phyloP scores from a whole-genome alignment of 2,329 filamentous ascomycete genomes.

The Dactylellina cionopaga region DNA sequence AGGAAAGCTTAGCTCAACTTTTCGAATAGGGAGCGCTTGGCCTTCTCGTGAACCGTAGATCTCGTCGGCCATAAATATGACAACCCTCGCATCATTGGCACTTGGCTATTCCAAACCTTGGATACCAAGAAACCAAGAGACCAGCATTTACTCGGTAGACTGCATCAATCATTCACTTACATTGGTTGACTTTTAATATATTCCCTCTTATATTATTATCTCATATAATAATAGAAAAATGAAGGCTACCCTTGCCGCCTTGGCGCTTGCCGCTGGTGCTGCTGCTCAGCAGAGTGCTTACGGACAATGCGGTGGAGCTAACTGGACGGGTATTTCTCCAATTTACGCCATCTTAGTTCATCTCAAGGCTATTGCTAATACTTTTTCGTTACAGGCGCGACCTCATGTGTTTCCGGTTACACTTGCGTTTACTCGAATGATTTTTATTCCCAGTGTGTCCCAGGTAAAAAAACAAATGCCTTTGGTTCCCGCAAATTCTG shows the following conservation, averaged over 20 bases:
- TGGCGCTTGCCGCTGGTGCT: slow-evolving; percentile 25
- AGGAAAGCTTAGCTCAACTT: slow-evolving; percentile 9
- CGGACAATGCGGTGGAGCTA: slow-evolving; percentile 58
- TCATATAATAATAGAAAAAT: slow-evolving; percentile 8
- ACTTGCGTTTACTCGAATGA: slow-evolving; percentile 54
- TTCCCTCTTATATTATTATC: neutral
- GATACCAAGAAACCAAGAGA: slow-evolving; percentile 25
- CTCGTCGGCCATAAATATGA: neutral
- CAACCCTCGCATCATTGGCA: slow-evolving; percentile 22
- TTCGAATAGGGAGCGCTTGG: neutral
- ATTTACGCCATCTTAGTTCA: neutral
- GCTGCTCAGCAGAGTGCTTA: slow-evolving; percentile 47
- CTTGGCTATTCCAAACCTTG: slow-evolving; percentile 15
- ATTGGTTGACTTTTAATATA: neutral
- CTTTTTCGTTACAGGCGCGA: slow-evolving; percentile 13
- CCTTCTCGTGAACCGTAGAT: neutral
- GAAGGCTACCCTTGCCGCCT: slow-evolving; percentile 21
- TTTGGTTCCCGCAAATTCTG: neutral
- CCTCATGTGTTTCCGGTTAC: slow-evolving; percentile 45
- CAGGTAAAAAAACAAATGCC: slow-evolving; percentile 1
- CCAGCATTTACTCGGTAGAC: slow-evolving; percentile 6
- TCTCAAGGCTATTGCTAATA: neutral
- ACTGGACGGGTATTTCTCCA: slow-evolving; percentile 31
- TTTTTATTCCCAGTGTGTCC: slow-evolving; percentile 52
- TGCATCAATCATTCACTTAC: neutral